Conservation (phyloP, 2,329 filamentous ascomycete species). For the Monosporascus sp. region DNA sequence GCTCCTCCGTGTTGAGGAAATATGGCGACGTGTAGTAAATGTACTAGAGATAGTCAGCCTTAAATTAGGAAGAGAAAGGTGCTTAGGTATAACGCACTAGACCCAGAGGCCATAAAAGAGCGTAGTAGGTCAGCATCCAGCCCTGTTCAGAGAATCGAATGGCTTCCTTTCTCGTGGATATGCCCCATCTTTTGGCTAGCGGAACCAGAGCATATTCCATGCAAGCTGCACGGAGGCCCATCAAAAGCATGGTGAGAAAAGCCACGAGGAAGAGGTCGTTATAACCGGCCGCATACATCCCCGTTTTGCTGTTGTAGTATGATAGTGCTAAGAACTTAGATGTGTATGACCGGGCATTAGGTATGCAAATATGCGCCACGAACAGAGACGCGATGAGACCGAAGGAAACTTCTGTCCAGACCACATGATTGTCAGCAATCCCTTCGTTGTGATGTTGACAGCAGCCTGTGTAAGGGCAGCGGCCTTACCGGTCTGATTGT, state of each 20-base stretch:
- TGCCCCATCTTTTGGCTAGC: conserved; percentile 63
- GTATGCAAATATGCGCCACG: conserved; percentile 73
- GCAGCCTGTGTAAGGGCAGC: background rate
- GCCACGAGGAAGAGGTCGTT: conserved; percentile 73
- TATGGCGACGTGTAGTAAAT: conserved; percentile 72
- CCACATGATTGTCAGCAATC: background rate
- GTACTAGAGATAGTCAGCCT: conserved; percentile 48
- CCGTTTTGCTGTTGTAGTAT: conserved; percentile 67
- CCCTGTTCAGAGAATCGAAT: conserved; percentile 88
- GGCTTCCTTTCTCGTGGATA: conserved; percentile 68
- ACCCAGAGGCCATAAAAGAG: conserved; percentile 74
- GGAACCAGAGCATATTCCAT: conserved; percentile 89
- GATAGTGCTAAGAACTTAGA: conserved; percentile 80
- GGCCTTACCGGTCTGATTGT: background rate
- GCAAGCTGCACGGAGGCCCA: conserved; percentile 70
- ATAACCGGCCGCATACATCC: conserved; percentile 67
- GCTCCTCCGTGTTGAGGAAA: conserved; percentile 66
- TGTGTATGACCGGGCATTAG: conserved; percentile 68
- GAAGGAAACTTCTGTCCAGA: conserved; percentile 65
- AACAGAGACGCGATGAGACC: conserved; percentile 76
- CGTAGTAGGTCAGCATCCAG: conserved; percentile 82
- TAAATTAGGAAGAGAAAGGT: background rate
- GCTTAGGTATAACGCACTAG: conserved; percentile 55
- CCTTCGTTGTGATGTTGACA: background rate
- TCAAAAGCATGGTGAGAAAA: conserved; percentile 77